Conservation (phyloP, 2,329 filamentous ascomycete genomes). For the Elsinoe batatas region DNA sequence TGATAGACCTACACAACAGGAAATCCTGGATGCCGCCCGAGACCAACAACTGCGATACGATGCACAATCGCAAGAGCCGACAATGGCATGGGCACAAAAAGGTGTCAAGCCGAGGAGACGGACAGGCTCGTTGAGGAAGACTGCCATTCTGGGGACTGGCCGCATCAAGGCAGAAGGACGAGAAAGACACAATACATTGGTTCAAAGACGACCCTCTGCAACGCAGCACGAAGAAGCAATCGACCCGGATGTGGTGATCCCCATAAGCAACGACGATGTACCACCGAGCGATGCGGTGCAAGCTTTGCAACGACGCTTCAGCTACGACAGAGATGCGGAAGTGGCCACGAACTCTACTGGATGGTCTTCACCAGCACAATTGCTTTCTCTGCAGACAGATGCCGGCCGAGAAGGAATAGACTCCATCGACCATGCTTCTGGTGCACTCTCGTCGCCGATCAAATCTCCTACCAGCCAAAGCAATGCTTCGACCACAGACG, state of each 20-base stretch:
- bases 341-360: slow-evolving; percentile 14
- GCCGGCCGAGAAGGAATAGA: slow-evolving; percentile 6
- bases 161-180: slow-evolving; percentile 47
- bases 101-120: slow-evolving; percentile 55
- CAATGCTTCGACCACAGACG: slow-evolving; percentile 68
- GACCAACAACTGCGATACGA: slow-evolving; percentile 25
- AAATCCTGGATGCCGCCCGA: slow-evolving; percentile 19
- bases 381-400: slow-evolving; percentile 15
- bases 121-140: slow-evolving; percentile 78
- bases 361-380: slow-evolving; percentile 12
- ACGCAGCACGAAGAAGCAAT: slow-evolving; percentile 19
- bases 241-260: slow-evolving; percentile 19
- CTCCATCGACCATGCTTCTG: slow-evolving; percentile 4
- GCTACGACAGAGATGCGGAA: slow-evolving; percentile 29
- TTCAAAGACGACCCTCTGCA: slow-evolving; percentile 25
- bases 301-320: slow-evolving; percentile 25
- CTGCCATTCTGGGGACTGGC: slow-evolving; percentile 68
- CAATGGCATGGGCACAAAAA: slow-evolving; percentile 30
- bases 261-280: slow-evolving; percentile 14
- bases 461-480: slow-evolving; percentile 39
- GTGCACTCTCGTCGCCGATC: slow-evolving; percentile 16
- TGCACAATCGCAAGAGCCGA: slow-evolving; percentile 39
- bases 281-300: slow-evolving; percentile 18
- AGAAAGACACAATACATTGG: slow-evolving; percentile 35
- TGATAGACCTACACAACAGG: slow-evolving; percentile 9